Evolutionary conservation across 208 protist species (phyloP).

Genomic region (Trypanosoma rangeli): DNA sequence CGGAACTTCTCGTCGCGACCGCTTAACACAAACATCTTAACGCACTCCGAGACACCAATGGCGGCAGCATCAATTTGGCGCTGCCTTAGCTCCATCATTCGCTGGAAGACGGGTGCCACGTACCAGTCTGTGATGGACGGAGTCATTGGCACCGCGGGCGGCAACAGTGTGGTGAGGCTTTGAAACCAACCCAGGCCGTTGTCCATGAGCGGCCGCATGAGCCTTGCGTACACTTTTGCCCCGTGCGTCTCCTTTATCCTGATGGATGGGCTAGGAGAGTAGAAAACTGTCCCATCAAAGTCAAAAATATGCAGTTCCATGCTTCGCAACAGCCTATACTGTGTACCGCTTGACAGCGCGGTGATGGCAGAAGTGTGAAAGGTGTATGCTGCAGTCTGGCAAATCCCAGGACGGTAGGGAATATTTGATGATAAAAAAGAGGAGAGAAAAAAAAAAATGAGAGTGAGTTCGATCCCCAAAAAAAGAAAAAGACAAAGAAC

Average conservation of each 20-base stretch:
- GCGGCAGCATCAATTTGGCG: background rate
- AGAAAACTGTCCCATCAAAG: slow-evolving; percentile 86
- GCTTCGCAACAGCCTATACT: background rate
- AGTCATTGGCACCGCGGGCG: slow-evolving; percentile 56
- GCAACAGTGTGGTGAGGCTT: slow-evolving; percentile 56
- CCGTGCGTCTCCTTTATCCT: slow-evolving; percentile 4
- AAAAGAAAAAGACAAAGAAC: no score
- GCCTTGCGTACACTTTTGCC: slow-evolving; percentile 33
- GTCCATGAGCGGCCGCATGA: slow-evolving; percentile 37
- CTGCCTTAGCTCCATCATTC: slow-evolving; percentile 22
- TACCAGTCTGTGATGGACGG: slow-evolving; percentile 46
- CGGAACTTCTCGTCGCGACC: slow-evolving; percentile 68
- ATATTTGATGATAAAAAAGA: slow-evolving; percentile 12
- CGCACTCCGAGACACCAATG: slow-evolving; percentile 1
- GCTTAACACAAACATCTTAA: slow-evolving; percentile 62
- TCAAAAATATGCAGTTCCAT: slow-evolving; percentile 85
- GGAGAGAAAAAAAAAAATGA: no score
- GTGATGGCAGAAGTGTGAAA: background rate
- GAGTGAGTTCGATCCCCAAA: no score
- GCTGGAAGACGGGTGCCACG: slow-evolving; percentile 27
- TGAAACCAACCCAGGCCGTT: slow-evolving; percentile 84
- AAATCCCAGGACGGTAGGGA: slow-evolving; percentile 16
- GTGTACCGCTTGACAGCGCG: background rate
- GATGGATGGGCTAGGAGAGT: slow-evolving; percentile 43
- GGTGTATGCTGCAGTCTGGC: background rate